phyloP scores from a whole-genome alignment of 805 yeast species.

The Barnettozyma botsteinii region DNA sequence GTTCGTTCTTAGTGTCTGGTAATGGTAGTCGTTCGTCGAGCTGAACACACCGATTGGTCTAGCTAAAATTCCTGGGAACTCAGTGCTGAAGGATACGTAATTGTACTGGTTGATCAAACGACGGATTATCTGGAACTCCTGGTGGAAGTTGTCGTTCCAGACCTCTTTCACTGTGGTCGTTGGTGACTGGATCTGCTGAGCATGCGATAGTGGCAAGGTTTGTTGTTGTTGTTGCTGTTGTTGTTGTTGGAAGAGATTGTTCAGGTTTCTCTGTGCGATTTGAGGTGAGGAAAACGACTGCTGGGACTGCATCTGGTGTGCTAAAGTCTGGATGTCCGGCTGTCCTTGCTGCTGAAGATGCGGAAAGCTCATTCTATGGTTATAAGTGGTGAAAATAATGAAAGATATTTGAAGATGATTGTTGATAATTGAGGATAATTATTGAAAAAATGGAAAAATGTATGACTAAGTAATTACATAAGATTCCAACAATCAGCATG shows the following conservation, averaged over 20 bases:
- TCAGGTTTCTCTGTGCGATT: neutral
- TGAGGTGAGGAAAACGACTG: neutral
- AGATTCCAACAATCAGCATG: no score
- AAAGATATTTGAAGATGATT: no score
- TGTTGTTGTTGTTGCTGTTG: constrained; percentile 16
- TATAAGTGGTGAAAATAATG: no score
- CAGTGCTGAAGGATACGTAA: constrained; percentile 72
- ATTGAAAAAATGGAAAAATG: no score
- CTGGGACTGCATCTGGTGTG: constrained; percentile 5
- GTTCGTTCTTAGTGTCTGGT: constrained; percentile 89
- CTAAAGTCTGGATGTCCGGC: constrained; percentile 12
- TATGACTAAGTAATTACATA: no score
- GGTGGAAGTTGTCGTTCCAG: constrained; percentile 64
- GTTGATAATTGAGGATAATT: no score
- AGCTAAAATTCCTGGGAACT: constrained; percentile 93
- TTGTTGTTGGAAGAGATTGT: constrained; percentile 3
- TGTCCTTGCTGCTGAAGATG: constrained; percentile 17
- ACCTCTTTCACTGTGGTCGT: constrained; percentile 59
- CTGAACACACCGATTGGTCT: constrained; percentile 93
- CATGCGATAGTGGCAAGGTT: constrained; percentile 17
- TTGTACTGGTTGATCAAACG: constrained; percentile 52
- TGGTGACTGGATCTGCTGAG: constrained; percentile 10
- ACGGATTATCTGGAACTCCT: constrained; percentile 59
- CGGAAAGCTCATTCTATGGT: constrained; percentile 20
- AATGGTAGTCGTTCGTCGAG: constrained; percentile 87